Base-by-base conservation (phyloP, 257 asterid species). In the Phtheirospermum japonicum region DNA sequence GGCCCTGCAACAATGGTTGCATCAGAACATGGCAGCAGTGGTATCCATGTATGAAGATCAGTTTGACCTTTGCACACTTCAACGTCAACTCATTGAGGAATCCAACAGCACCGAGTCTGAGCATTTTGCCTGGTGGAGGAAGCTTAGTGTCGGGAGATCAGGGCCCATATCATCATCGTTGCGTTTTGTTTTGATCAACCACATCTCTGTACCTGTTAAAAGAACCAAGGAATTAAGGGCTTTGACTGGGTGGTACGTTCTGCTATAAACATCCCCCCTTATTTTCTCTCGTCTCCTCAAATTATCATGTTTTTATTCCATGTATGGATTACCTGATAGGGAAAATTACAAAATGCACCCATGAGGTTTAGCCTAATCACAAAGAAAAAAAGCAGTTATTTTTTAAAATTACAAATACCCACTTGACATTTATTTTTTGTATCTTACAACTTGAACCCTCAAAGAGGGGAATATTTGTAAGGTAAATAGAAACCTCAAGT, bases 41-140 rank as follows among this genome's bases (percentile, higher is more conserved):
- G 94, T 78, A 53, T 92, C 93, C 14, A 92, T 92, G 99, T 92
- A 82, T 30, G 99, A 92, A 69, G 99, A 92, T 60, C 87, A 76
- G 72, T 92, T 92, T 76, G 97, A 86, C 61, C 82, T 92, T 61
- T 70, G 77, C 68, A 83, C 89, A 65, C 81, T 92, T 73, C 73
- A 80, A 63, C 75, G 79, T 45, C 82, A 72, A 64, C 60, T 71
- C 51, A 40, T 83, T 63, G 81, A 80, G 73, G 79, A 67, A 59
- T 61, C 80, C 37, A 67, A 70, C 45, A 48, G 66, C 59, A 71
- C 59, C 34, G 73, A 72, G 65, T 74, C 64, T 50, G 86, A 79
- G 65, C 78, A 71, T 16, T 65, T 73, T 66, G 81, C 70, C 57
- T 93, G 97, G 99, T 85, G 87, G 96, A 83, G 83, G 75, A 86